A percentile compares a stretch with the other conserved stretches of the same genome.
phyloP scores from a whole-genome alignment of 129 eudicot species.

The Lonicera japonica region DNA sequence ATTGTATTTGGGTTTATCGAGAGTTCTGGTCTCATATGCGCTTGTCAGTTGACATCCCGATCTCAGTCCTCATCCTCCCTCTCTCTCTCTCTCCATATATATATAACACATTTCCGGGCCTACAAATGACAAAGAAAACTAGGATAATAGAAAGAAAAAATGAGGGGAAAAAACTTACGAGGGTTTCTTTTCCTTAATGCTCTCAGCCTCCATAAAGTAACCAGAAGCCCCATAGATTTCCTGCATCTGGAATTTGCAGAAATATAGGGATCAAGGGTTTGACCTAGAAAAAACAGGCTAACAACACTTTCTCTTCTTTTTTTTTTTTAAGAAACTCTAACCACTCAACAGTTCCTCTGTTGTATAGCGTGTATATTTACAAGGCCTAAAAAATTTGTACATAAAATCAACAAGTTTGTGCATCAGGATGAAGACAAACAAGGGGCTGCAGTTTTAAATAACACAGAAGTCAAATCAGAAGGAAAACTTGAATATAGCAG shows the following conservation, averaged over 20 bases:
- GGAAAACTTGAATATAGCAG: not conserved
- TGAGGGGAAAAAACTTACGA: not conserved
- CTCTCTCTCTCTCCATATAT: too few species aligned
- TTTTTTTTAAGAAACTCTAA: too few species aligned
- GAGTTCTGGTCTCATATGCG: too few species aligned
- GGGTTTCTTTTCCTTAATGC: conserved; percentile 24
- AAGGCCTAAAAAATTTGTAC: not conserved
- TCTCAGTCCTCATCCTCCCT: too few species aligned
- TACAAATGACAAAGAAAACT: too few species aligned
- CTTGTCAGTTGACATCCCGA: too few species aligned
- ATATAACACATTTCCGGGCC: too few species aligned
- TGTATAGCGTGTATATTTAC: not conserved
- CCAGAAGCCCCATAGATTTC: conserved; percentile 94
- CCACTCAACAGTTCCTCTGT: too few species aligned
- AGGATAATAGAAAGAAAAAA: not conserved
- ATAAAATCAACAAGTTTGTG: not conserved
- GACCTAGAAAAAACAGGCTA: not conserved
- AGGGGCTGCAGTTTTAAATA: not conserved
- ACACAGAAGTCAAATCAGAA: not conserved
- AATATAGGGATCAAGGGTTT: conserved; percentile 6
- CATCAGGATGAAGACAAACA: not conserved
- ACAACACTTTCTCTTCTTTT: too few species aligned
- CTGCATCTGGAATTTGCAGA: conserved; percentile 61
- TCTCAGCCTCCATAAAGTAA: conserved; percentile 66
- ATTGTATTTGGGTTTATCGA: too few species aligned